phyloP scores from a whole-genome alignment of 805 yeast genomes.

The Yamadazyma akitaensis region DNA sequence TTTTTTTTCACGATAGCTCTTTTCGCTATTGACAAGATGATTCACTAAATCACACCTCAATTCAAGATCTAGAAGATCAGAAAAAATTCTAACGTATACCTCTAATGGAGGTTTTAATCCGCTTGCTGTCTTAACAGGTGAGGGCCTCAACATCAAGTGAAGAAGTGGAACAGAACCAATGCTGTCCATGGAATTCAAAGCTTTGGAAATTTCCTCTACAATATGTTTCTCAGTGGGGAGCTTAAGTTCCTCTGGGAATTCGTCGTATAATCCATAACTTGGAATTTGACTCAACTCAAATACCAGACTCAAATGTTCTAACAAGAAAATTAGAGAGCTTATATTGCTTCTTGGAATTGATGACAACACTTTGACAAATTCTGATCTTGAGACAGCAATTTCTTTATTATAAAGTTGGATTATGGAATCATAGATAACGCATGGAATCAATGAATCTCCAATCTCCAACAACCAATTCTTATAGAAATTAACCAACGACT shows the following conservation, averaged over 20 bases:
- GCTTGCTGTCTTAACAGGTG: constrained; percentile 29
- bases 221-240: constrained; percentile 4
- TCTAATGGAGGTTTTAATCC: constrained; percentile 41
- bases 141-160: constrained; percentile 40
- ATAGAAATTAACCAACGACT: constrained; percentile 27
- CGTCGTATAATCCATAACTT: constrained; percentile 27
- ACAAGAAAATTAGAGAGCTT: constrained; percentile 30
- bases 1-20: constrained; percentile 25
- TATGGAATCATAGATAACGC: constrained; percentile 32
- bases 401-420: constrained; percentile 13
- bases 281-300: constrained; percentile 22
- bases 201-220: constrained; percentile 6
- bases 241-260: constrained; percentile 15
- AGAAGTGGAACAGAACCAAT: constrained; percentile 39
- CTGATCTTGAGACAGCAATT: constrained; percentile 13
- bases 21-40: constrained; percentile 24
- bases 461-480: constrained; percentile 41
- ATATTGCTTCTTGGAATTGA: constrained; percentile 40
- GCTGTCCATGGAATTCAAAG: constrained; percentile 32
- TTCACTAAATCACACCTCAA: constrained; percentile 20
- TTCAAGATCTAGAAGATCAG: constrained; percentile 25
- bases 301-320: constrained; percentile 31
- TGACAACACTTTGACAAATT: constrained; percentile 24
- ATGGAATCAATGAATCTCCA: constrained; percentile 41
- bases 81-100: constrained; percentile 23